Base-by-base conservation (phyloP, 2,329 filamentous ascomycete genomes). In the Trichothecium roseum region DNA sequence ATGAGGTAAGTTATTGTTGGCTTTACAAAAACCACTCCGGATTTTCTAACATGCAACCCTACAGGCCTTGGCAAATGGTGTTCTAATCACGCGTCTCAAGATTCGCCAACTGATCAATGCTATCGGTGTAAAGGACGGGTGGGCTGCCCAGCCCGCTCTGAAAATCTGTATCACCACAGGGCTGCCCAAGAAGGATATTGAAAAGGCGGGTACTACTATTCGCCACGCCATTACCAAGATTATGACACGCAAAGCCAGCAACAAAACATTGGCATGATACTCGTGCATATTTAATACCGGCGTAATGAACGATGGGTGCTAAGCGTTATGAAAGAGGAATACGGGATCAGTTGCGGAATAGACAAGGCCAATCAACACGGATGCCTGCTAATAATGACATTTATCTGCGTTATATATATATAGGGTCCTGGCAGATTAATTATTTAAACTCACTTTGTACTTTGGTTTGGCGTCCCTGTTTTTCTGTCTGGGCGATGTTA, bases 181-280 rank as follows among this genome's bases (percentile, higher is more conserved):
- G 2, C 64, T 98, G 42, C 83, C 84, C 17, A 93, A 84, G 67
- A 95, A 94, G 64, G 91, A 98, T 57, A 83, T 88, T 37, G 93
- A 98, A 63, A 94, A 93, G 66, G 86, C 91, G 1, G 91, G 88
- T 12, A 78, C 81, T 7, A 79, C 75, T 8, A 88, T 98, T 46
- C 72, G 89, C 40, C 88, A 95, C 61, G 89, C 91, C 12, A 84
- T 96, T 45, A 94, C 88, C 35, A 95, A 94, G 63, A 78, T 96
- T 41, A 78, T 98, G 70, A 76, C 72, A 15, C 66, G 73, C 42
- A 79, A 77, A 55, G 59, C 66, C 18, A 75, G 64, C 51, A 55
- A 40, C 44, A 62, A 59, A 44, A 37, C 48, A 10, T 10, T 24
- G 10, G 20, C 20, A 24, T 24, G 20, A 24, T 24, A 24, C n/a